Conservation (phyloP, 768 basidiomycete species). For the Suillus hirtellus region DNA sequence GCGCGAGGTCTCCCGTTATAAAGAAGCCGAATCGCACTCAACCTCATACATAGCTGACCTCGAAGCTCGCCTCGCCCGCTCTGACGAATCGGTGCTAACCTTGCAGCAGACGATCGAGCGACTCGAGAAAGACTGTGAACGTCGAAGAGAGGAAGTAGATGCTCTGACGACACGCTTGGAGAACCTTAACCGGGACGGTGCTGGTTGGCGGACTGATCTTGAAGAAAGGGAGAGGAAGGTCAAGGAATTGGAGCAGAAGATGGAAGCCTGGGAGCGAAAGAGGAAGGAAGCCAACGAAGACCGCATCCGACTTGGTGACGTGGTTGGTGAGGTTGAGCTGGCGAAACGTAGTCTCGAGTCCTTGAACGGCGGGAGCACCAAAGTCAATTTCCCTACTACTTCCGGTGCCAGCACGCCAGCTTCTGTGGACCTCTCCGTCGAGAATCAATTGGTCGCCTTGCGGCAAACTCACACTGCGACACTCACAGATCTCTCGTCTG, state of each 20-base stretch:
- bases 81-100: constrained; percentile 73
- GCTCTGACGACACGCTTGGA: constrained; percentile 72
- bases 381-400: constrained; percentile 32
- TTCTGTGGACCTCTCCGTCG: constrained; percentile 41
- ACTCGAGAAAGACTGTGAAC: constrained; percentile 75
- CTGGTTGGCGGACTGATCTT: constrained; percentile 82
- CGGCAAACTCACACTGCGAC: constrained; percentile 82
- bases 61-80: constrained; percentile 74
- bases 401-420: constrained; percentile 32
- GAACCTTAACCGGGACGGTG: constrained; percentile 66
- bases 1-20: constrained; percentile 77
- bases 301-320: constrained; percentile 60
- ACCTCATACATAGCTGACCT: constrained; percentile 83
- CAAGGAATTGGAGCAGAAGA: constrained; percentile 72
- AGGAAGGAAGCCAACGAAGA: constrained; percentile 68
- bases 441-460: constrained; percentile 69
- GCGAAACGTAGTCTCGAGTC: constrained; percentile 70
- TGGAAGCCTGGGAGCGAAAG: constrained; percentile 77
- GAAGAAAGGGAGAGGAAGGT: constrained; percentile 81
- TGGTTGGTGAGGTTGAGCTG: constrained; percentile 69
- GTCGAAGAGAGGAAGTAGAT: constrained; percentile 70
- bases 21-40: constrained; percentile 72
- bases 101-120: constrained; percentile 72
- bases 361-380: constrained; percentile 28
- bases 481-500: constrained; percentile 72